phyloP scores from a whole-genome alignment of 2,329 filamentous ascomycete genomes.

The Moelleriella libera region DNA sequence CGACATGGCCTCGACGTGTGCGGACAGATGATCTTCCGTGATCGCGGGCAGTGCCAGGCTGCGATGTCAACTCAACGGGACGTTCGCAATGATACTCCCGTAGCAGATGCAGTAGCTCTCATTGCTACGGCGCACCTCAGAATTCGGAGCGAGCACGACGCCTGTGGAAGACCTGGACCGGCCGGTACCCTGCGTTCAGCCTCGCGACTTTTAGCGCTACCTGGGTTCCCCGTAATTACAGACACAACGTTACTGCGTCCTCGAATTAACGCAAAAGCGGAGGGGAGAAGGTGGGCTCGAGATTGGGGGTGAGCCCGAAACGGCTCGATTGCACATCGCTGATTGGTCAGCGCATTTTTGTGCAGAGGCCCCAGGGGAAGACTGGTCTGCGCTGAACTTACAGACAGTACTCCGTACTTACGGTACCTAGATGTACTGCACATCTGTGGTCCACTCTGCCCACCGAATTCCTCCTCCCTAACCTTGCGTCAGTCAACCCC shows the following conservation, averaged over 20 bases:
- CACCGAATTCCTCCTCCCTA: background rate
- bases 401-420: no score
- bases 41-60: no score
- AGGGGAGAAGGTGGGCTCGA: background rate
- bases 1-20: conserved; percentile 20
- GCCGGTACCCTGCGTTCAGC: no score
- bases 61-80: no score
- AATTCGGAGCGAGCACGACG: no score
- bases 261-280: background rate
- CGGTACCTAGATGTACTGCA: background rate
- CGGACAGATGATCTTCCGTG: background rate
- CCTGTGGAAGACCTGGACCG: no score
- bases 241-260: background rate
- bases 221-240: background rate
- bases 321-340: background rate
- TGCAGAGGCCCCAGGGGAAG: no score
- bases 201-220: no score
- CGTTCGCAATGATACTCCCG: no score
- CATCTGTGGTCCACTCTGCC: background rate
- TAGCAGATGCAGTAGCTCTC: no score
- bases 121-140: no score
- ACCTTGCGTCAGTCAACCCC: background rate
- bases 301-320: background rate
- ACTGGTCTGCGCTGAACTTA: no score
- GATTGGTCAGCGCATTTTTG: background rate